These are phyloP conservation scores for Diaporthe sp. DNA, from an alignment of 2,329 filamentous ascomycete genomes.

Conservation along the genomic window DNA sequence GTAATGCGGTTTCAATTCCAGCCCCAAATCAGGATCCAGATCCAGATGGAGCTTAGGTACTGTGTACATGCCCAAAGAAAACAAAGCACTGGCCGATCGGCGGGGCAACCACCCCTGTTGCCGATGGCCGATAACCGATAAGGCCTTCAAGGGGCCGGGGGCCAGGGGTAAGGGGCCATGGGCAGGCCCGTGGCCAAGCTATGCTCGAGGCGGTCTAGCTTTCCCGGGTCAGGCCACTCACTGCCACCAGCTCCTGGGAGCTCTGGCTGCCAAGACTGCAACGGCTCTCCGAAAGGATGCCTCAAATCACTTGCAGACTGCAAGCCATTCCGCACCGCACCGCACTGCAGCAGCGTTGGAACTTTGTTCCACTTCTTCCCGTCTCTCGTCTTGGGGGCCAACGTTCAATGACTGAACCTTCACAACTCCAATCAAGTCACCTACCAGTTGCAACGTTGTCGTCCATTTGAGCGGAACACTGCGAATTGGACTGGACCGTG, in stretches of 20 bases:
- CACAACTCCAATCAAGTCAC: not conserved
- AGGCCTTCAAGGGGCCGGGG: not conserved
- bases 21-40: constrained; percentile 6
- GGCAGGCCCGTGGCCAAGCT: not conserved
- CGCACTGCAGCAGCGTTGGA: not conserved
- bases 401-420: not conserved
- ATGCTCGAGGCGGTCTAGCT: not conserved
- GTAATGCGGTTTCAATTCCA: constrained; percentile 12
- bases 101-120: constrained; percentile 32
- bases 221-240: not conserved
- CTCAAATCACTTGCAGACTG: constrained; percentile 16
- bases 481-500: not conserved
- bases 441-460: not conserved
- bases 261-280: constrained; percentile 3
- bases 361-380: constrained; percentile 7
- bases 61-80: constrained; percentile 23
- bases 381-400: not conserved
- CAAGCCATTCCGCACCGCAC: not conserved
- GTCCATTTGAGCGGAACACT: not conserved
- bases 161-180: not conserved
- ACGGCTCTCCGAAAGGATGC: not conserved
- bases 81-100: constrained; percentile 34
- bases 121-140: constrained; percentile 11
- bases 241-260: not conserved
- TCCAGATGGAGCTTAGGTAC: not conserved